A percentile compares a stretch with the other conserved stretches of the same genome.
phyloP scores from a whole-genome alignment of 345 rosid species.

The Brassica juncea region DNA sequence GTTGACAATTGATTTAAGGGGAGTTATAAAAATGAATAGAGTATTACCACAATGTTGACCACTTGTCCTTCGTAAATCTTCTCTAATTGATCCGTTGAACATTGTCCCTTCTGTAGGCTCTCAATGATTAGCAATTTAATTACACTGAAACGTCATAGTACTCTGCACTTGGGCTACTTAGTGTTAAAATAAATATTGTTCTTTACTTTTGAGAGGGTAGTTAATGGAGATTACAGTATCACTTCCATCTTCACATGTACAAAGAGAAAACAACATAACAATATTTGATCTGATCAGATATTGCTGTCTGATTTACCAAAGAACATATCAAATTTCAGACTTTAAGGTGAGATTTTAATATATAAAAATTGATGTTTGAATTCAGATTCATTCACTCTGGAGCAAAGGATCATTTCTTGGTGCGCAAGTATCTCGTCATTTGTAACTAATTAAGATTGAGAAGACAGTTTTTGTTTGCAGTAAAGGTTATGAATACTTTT shows the following conservation, averaged over 20 bases:
- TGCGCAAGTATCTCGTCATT: background rate
- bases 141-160: slow-evolving; percentile 33
- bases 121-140: slow-evolving; percentile 35
- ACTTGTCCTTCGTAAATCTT: slow-evolving; percentile 39
- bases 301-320: slow-evolving; percentile 30
- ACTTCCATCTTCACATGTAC: background rate
- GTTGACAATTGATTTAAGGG: slow-evolving; percentile 20
- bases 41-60: slow-evolving; percentile 33
- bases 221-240: slow-evolving; percentile 12
- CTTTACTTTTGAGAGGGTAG: slow-evolving; percentile 4
- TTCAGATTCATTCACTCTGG: slow-evolving; percentile 5
- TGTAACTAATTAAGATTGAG: background rate
- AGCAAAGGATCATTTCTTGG: slow-evolving; percentile 13
- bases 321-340: slow-evolving; percentile 5
- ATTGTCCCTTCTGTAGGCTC: slow-evolving; percentile 13
- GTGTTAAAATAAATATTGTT: slow-evolving; percentile 6
- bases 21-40: slow-evolving; percentile 23
- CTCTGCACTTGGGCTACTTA: slow-evolving; percentile 39
- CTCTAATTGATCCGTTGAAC: slow-evolving; percentile 29
- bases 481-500: background rate
- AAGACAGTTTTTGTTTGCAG: background rate
- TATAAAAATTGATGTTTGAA: background rate
- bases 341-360: slow-evolving; percentile 16
- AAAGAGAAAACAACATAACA: slow-evolving; percentile 22
- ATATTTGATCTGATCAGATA: slow-evolving; percentile 32